These are phyloP conservation scores for Phlyctochytrium planicorne DNA, from an alignment of 192 early-diverging fungal species.

Conservation along the genomic window DNA sequence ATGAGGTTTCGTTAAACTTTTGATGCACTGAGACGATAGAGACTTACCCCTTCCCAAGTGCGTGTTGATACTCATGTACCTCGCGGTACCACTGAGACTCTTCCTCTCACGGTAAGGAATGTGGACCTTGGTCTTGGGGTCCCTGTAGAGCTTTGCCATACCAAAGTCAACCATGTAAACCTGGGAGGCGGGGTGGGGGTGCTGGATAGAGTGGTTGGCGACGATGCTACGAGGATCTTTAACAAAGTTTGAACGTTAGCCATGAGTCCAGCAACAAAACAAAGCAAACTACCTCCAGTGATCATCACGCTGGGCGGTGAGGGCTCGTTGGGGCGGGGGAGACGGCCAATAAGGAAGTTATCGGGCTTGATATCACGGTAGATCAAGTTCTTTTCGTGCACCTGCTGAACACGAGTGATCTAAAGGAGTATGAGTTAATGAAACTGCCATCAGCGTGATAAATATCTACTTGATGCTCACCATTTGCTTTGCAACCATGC, in stretches of 20 bases:
- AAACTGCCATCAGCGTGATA: slow-evolving; percentile 16
- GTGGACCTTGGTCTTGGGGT: slow-evolving; percentile 79
- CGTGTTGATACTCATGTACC: slow-evolving; percentile 94
- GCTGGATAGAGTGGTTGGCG: slow-evolving; percentile 47
- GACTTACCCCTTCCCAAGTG: slow-evolving; percentile 84
- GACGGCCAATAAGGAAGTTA: slow-evolving; percentile 83
- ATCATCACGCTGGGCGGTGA: neutral
- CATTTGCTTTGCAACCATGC: slow-evolving; percentile 91
- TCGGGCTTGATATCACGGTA: slow-evolving; percentile 80
- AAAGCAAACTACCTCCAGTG: neutral
- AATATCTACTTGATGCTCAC: slow-evolving; percentile 67
- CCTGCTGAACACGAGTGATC: slow-evolving; percentile 77
- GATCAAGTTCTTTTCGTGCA: slow-evolving; percentile 86
- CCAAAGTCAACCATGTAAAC: slow-evolving; percentile 92
- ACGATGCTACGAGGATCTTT: slow-evolving; percentile 48
- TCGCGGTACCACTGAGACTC: slow-evolving; percentile 88
- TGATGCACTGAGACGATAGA: neutral
- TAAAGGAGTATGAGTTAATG: slow-evolving; percentile 76
- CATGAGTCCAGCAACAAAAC: neutral
- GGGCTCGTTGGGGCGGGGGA: slow-evolving; percentile 25
- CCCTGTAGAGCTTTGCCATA: slow-evolving; percentile 83
- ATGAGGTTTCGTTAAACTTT: neutral
- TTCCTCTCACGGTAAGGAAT: slow-evolving; percentile 92
- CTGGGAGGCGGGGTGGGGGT: slow-evolving; percentile 77
- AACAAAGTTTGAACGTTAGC: neutral